Evolutionary conservation across 805 yeast species (phyloP), one percentile per base, ranked within the genome.

Genomic region (Wickerhamomyces subpelliculosus): DNA sequence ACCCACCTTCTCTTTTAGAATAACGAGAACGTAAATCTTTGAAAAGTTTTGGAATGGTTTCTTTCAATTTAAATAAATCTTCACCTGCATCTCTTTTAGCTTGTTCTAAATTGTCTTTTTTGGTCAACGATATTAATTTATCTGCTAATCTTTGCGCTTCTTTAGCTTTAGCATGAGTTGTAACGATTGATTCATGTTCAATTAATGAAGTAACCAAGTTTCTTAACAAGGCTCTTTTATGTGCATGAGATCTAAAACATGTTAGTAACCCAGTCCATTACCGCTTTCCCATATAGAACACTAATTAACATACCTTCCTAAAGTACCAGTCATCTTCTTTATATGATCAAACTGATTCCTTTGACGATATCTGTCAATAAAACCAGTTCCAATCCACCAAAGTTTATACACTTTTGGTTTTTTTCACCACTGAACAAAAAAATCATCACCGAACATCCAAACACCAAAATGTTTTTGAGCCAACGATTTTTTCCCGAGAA

Each of bases 101-200:
- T 8, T 48, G 45, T 25, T 50, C 44, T 10, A 43, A 28, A 25
- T 55, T 48, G n/a, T 50, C 36, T 29, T 61, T 60, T 56, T 77
- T 77, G 6, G 84, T 77, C 46, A 74, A 67, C 4, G 79, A 72
- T 46, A 84, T 78, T 32, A 82, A 55, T 43, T 72, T 72, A 46
- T 84, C 90, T 2, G 81, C 78, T 28, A 72, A 57, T 25, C 74
- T 66, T 41, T 78, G 82, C 0, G 87, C 74, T 43, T 77, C 78
- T 56, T 78, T 80, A 34, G 90, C 89, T 58, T 81, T 82, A 21
- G 85, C 83, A 44, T 73, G 74, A 1, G 94, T 84, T 1, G 93
- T 82, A 6, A 75, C 70, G 38, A 84, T 75, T 16, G 81, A 69
- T 49, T 83, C 93, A 49, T 83, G 76, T 57, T 80, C 80, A 26